phyloP scores from a whole-genome alignment of 257 asterid genomes.

The Galeopsis tetrahit region DNA sequence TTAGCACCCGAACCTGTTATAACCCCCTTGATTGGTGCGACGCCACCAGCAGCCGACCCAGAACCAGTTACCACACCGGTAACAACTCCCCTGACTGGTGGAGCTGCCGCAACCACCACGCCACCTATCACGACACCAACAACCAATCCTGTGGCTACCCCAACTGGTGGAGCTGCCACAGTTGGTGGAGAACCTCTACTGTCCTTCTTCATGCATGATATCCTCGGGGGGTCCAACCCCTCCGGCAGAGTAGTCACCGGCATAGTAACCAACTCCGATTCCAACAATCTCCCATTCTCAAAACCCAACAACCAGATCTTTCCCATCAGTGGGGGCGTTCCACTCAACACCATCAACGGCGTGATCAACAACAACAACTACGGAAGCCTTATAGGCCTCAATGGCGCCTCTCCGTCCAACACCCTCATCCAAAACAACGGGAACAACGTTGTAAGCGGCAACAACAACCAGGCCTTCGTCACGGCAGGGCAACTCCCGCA shows the following conservation, averaged over 20 bases:
- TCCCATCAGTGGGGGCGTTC: conserved; percentile 91
- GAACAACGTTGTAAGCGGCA: conserved; percentile 41
- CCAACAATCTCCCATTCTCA: conserved; percentile 85
- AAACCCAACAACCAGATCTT: conserved; percentile 68
- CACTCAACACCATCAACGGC: conserved; percentile 77
- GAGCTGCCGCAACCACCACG: conserved; percentile 6
- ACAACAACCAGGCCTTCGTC: conserved; percentile 69
- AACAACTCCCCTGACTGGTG: conserved; percentile 21
- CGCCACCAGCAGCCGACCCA: conserved; percentile 20
- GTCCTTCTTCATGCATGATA: conserved; percentile 83
- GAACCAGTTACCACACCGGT: conserved; percentile 28
- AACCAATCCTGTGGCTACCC: neutral
- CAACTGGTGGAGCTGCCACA: conserved; percentile 25
- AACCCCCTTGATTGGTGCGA: conserved; percentile 13
- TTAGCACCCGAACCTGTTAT: conserved; percentile 30
- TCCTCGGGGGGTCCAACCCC: conserved; percentile 85
- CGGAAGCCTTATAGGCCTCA: conserved; percentile 80
- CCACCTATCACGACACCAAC: neutral
- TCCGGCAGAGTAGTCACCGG: conserved; percentile 82
- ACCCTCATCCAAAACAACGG: conserved; percentile 57
- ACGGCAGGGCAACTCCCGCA: conserved; percentile 81
- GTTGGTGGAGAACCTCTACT: conserved; percentile 34
- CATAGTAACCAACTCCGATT: conserved; percentile 64
- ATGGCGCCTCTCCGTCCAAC: conserved; percentile 58
- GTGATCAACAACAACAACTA: conserved; percentile 78